Percentiles rank a stretch among this genome's conserved stretches.
Conservation (phyloP, 1,139 yeast genomes). For the Pichia terricola region DNA sequence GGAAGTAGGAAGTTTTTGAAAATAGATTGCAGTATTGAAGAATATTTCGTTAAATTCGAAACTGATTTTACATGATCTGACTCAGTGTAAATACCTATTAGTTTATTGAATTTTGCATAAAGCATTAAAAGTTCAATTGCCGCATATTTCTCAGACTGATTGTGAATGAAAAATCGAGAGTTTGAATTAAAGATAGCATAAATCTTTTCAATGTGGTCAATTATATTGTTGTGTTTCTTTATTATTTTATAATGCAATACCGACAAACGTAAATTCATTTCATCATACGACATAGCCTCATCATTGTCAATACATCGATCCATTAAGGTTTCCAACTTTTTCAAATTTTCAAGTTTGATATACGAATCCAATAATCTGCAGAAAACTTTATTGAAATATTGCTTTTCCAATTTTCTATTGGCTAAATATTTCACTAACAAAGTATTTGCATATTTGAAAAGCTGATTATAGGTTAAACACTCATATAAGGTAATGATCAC, state of each 20-base stretch:
- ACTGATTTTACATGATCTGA: slow-evolving; percentile 21
- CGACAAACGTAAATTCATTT: neutral
- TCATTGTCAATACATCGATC: neutral
- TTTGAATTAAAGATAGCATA: neutral
- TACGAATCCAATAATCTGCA: neutral
- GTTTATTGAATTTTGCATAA: slow-evolving; percentile 30
- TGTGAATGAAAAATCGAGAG: slow-evolving; percentile 11
- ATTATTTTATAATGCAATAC: neutral
- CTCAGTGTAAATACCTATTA: slow-evolving; percentile 24
- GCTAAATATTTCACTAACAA: slow-evolving; percentile 8
- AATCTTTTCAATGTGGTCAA: neutral
- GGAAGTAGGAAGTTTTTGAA: slow-evolving; percentile 28
- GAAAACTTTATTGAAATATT: neutral
- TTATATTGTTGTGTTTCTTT: neutral
- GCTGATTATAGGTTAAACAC: slow-evolving; percentile 13
- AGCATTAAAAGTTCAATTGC: slow-evolving; percentile 30
- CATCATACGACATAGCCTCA: neutral
- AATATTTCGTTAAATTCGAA: slow-evolving; percentile 29
- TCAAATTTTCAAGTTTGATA: neutral
- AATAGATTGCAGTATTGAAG: slow-evolving; percentile 35
- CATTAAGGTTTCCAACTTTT: neutral
- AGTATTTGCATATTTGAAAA: slow-evolving; percentile 7
- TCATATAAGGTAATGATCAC: slow-evolving; percentile 11
- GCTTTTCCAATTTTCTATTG: neutral
- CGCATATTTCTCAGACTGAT: slow-evolving; percentile 19